Evolutionary conservation across 768 basidiomycete genomes (phyloP), one percentile per base, ranked within the genome.

Genomic region (Pleurotus tuber-regium): DNA sequence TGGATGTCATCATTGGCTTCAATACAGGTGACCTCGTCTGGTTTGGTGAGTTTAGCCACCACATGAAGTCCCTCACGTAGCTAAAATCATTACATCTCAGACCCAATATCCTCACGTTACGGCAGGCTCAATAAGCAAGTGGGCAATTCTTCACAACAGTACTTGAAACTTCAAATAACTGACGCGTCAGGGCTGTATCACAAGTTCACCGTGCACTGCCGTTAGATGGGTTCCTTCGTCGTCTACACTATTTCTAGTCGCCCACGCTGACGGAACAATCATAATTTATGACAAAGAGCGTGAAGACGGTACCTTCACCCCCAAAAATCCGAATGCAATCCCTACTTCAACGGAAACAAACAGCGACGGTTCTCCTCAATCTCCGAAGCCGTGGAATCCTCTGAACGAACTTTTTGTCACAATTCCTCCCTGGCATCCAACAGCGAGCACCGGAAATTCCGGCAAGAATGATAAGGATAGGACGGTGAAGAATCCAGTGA

Each of bases 11-110:
- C 53, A 87, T 98, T 60, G 97, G 96, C 4, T 98, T 97, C 64
- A 79, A 75, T 55, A 90, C 94, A 0, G 97, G 97, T n/a, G 97
- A 99, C 70, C 73, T 99, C 30, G 70, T 98, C 43, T 98, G 97
- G 97, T 75, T 98, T 50, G 95, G 95, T 89, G 56, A 57, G 78
- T 65, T 36, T 24, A 7, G 2, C 16, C 9, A 18, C 12, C 43
- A 23, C 38, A 28, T 40, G 19, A 52, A 6, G 50, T 24, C 31
- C 12, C 59, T 30, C 53, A 52, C 53, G 24, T 38, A 43, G 26
- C 24, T 25, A 42, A 49, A 30, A 52, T 29, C 49, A 54, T 36
- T 7, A 19, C 38, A 25, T 30, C 36, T 21, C 54, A 92, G 91
- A 93, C 66, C 88, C 88, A 12, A 84, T 92, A 55, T 78, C 81